phyloP scores from a whole-genome alignment of 1,284 basidiomycete genomes.

The Ustilago cynodontis region DNA sequence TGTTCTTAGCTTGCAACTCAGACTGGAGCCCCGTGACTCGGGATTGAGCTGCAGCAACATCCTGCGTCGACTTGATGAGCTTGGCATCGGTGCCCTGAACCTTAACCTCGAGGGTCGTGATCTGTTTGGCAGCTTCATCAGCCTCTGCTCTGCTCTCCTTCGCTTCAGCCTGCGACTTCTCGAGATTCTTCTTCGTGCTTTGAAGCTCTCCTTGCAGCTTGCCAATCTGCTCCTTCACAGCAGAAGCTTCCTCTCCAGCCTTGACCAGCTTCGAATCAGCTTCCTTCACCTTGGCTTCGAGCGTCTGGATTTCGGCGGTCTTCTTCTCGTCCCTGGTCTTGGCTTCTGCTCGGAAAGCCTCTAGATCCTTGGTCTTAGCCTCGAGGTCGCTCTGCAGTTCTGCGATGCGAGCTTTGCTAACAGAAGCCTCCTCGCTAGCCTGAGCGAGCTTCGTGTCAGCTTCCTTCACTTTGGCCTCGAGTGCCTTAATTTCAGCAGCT shows the following conservation, averaged over 20 bases:
- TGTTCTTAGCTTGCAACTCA: conserved; percentile 10
- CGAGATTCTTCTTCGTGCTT: conserved; percentile 15
- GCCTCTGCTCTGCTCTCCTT: not conserved
- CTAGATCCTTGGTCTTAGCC: conserved; percentile 3
- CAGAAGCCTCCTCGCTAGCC: conserved; percentile 10
- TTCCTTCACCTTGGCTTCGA: conserved; percentile 10
- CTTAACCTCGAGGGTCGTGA: conserved; percentile 8
- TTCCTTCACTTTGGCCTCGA: conserved; percentile 24
- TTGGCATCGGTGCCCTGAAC: conserved; percentile 12
- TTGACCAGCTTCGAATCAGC: conserved; percentile 9
- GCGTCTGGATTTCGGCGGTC: conserved; percentile 9
- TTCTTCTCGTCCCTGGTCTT: conserved; percentile 6
- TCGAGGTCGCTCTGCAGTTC: conserved; percentile 7
- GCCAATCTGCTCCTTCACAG: conserved; percentile 9
- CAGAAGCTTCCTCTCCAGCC: conserved; percentile 6
- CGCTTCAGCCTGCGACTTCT: conserved; percentile 14
- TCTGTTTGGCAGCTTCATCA: conserved; percentile 7
- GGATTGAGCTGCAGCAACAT: conserved; percentile 5
- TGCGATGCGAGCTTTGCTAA: conserved; percentile 11
- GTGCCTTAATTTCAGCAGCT: conserved; percentile 21
- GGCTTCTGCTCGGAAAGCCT: conserved; percentile 3
- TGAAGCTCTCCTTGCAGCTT: conserved; percentile 22
- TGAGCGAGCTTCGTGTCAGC: conserved; percentile 17
- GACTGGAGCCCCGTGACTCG: conserved; percentile 12
- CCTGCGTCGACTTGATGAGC: not conserved